Evolutionary conservation across 129 eudicot genomes (phyloP), one percentile per base, ranked within the genome.

Genomic region (Tagetes erecta): DNA sequence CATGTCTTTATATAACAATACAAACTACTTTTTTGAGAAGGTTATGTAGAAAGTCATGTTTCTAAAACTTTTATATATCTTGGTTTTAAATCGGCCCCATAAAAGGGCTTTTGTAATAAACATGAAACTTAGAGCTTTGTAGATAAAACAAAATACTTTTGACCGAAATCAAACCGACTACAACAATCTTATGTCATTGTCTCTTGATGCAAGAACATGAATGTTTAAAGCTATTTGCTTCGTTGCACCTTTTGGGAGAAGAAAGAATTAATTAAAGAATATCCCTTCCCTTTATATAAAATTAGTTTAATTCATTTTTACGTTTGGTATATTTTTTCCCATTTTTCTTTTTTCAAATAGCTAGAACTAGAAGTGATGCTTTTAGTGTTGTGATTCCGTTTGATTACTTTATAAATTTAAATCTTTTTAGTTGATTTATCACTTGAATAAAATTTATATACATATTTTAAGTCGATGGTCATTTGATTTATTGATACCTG

Each of bases 161-260:
- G 72, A 63, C 77, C 56, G 46, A 38, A 71, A 79, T 20, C 52
- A 5, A 79, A 65, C 82, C 74, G 62, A 11, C 59, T 52, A 55
- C 31, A 70, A 78, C 41, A 44, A 78, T 52, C 78, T 42, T 64
- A 71, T 64, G 82, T 79, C 82, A 72, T 79, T 79, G 78, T 72
- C 62, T 51, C 62, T 71, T 11, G 53, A 79, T 79, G 58, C 73
- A 64, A 79, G 78, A 72, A 64, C 82, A 79, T 79, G 58, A 66
- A 72, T 79, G 77, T 52, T 55, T 72, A 64, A 79, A 79, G 82
- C 73, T 42, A 42, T 41, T 41, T 79, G 33, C 45, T 51, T 49
- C 31, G 62, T 64, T 64, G 33, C 71, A 49, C 64, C 72, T 75
- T 75, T 75, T 64, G 55, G 72, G 60, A 40, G 79, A 72, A 57